Evolutionary conservation across 495 filamentous ascomycete species (phyloP).

Genomic region (Hyaloscypha variabilis): DNA sequence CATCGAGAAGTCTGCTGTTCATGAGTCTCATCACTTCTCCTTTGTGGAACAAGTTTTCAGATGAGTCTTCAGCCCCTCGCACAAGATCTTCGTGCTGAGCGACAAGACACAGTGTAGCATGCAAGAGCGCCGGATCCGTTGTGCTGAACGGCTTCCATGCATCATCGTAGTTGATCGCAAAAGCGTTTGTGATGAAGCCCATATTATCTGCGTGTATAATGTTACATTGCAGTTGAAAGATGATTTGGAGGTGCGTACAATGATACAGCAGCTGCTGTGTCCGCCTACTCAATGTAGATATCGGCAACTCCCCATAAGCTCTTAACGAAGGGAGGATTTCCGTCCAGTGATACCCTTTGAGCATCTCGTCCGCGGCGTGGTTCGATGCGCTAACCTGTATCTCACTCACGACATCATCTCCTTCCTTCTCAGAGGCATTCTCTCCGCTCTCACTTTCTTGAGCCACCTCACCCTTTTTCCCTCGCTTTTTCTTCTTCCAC

Average conservation of each 20-base stretch:
- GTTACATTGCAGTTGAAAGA: background rate
- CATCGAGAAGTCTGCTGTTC: background rate
- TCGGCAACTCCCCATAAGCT: too few species aligned
- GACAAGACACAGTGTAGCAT: constrained; percentile 12
- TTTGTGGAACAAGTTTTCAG: constrained; percentile 6
- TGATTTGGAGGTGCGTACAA: background rate
- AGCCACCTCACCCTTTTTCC: too few species aligned
- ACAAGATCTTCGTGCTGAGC: constrained; percentile 17
- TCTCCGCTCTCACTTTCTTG: too few species aligned
- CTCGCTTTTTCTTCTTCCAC: background rate
- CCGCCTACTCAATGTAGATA: background rate
- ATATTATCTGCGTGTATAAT: constrained; percentile 5
- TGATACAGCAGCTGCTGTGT: constrained; percentile 16
- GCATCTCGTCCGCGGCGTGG: too few species aligned
- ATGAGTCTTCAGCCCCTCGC: background rate
- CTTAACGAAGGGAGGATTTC: too few species aligned
- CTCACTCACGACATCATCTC: too few species aligned
- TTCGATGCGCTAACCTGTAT: too few species aligned
- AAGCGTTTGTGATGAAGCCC: constrained; percentile 4
- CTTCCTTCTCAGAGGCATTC: too few species aligned
- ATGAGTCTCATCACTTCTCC: constrained; percentile 18
- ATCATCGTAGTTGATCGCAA: constrained; percentile 18
- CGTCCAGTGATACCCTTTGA: too few species aligned
- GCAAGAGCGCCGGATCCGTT: constrained; percentile 5
- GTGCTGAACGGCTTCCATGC: constrained; percentile 15